A percentile compares a stretch with the other conserved stretches of the same genome.
phyloP scores from a whole-genome alignment of 2,329 filamentous ascomycete genomes.

The Pestalotiopsis sp. region DNA sequence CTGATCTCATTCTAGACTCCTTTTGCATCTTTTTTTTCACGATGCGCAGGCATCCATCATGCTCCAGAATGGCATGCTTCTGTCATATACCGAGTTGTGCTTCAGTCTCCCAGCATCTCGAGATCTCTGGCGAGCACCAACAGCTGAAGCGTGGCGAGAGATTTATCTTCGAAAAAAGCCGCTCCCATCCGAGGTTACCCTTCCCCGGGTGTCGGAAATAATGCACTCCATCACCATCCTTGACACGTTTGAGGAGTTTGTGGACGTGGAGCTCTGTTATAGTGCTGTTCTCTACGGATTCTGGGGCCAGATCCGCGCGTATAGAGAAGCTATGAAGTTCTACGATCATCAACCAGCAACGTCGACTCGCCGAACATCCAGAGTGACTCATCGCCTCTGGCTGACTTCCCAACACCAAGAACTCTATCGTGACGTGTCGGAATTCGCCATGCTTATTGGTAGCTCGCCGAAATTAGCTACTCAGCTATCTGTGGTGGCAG shows the following conservation, averaged over 20 bases:
- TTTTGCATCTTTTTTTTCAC: slow-evolving; percentile 27
- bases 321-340: slow-evolving; percentile 33
- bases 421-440: slow-evolving; percentile 31
- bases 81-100: slow-evolving; percentile 27
- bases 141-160: slow-evolving; percentile 27
- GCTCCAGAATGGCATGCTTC: slow-evolving; percentile 24
- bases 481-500: slow-evolving; percentile 24
- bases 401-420: slow-evolving; percentile 33
- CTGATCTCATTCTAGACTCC: slow-evolving; percentile 21
- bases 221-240: slow-evolving; percentile 23
- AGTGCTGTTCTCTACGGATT: slow-evolving; percentile 31
- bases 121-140: slow-evolving; percentile 29
- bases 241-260: slow-evolving; percentile 23
- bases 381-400: slow-evolving; percentile 27
- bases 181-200: slow-evolving; percentile 14
- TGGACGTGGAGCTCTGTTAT: slow-evolving; percentile 34
- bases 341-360: slow-evolving; percentile 18
- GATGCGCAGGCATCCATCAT: slow-evolving; percentile 27
- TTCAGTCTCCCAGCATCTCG: slow-evolving; percentile 27
- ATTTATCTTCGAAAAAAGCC: slow-evolving; percentile 24
- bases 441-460: slow-evolving; percentile 25
- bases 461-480: slow-evolving; percentile 16
- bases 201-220: slow-evolving; percentile 27
- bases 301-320: slow-evolving; percentile 34
- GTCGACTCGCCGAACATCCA: background rate